Evolutionary conservation across 768 basidiomycete genomes (phyloP), one percentile per base, ranked within the genome.

Genomic region (Cyathus striatus): DNA sequence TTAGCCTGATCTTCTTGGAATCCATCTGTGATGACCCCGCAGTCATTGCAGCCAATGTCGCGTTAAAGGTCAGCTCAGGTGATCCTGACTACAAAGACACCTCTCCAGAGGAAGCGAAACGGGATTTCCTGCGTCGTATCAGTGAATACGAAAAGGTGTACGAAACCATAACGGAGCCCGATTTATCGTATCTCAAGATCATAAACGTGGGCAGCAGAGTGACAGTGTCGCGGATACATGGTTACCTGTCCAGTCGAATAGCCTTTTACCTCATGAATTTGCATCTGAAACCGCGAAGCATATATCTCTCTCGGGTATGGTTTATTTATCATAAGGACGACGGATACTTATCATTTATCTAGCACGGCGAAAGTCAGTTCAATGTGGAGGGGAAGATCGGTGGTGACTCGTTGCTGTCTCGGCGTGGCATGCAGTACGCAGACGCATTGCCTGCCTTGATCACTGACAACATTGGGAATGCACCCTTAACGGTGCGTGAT

Each of bases 261-360:
- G 95, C 92, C 16, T 99, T 95, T 67, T 99, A 94, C 64, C 73
- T 99, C 42, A 98, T 97, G 94, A 97, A 97, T 61, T 62, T 98
- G 54, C 96, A 99, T 63, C 70, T 99, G 52, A 96, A 96, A 54
- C 95, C 96, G 5, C 76, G 96, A 45, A 91, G 85, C 59, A 98
- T 99, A 47, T 99, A 92, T 65, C 78, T 99, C 47, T 97, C 96
- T 4, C 68, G 96, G 54, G 95, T 97, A 56, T 64, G 39, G 4
- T 7, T 26, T 23, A 20, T n/a, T 13, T 14, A 36, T 13, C 9
- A 17, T 13, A 20, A 13, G 7, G 17, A 10, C 7, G 35, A 37
- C 6, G 7, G 10, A 7, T 36, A 36, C 23, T 30, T 12, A 41
- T 45, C n/a, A n/a, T 48, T 43, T 36, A 6, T 40, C 18, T 59